These are phyloP conservation scores for Esteya vermicola DNA, from an alignment of 2,329 filamentous ascomycete species.

Conservation along the genomic window DNA sequence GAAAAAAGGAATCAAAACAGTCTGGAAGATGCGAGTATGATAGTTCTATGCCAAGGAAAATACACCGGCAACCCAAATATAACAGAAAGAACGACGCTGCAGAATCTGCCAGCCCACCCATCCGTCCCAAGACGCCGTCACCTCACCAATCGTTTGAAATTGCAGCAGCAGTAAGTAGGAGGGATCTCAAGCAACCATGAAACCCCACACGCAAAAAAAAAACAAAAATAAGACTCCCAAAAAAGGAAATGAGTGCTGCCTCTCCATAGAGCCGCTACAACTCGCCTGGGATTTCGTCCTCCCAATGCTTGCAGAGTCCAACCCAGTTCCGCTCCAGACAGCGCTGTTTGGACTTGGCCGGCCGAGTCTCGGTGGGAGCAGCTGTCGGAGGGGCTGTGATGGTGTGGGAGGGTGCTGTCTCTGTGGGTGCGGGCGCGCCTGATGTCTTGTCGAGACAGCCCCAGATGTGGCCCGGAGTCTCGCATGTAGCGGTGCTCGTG, in stretches of 20 bases:
- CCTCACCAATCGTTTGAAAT: too few species aligned
- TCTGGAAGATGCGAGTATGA: too few species aligned
- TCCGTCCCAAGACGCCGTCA: too few species aligned
- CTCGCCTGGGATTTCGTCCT: slow-evolving; percentile 8
- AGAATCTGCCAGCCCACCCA: too few species aligned
- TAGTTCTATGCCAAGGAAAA: too few species aligned
- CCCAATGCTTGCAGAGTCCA: slow-evolving; percentile 26
- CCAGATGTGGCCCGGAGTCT: slow-evolving; percentile 10
- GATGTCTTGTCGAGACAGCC: slow-evolving; percentile 8
- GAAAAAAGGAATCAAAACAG: too few species aligned
- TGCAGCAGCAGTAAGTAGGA: too few species aligned
- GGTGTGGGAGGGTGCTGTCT: background rate
- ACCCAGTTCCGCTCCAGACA: slow-evolving; percentile 26
- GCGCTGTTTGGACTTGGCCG: slow-evolving; percentile 12
- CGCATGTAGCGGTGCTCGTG: slow-evolving; percentile 11
- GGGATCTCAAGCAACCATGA: background rate
- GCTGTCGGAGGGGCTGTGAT: slow-evolving; percentile 5
- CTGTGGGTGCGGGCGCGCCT: slow-evolving; percentile 9
- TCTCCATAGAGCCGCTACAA: slow-evolving; percentile 6
- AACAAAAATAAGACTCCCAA: background rate
- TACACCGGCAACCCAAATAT: too few species aligned
- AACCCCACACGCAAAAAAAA: background rate
- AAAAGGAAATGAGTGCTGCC: background rate
- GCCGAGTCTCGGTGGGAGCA: slow-evolving; percentile 11
- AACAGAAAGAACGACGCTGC: too few species aligned